Evolutionary conservation across 78 protist species (phyloP).

Genomic region (Dictyostelium citrinum): DNA sequence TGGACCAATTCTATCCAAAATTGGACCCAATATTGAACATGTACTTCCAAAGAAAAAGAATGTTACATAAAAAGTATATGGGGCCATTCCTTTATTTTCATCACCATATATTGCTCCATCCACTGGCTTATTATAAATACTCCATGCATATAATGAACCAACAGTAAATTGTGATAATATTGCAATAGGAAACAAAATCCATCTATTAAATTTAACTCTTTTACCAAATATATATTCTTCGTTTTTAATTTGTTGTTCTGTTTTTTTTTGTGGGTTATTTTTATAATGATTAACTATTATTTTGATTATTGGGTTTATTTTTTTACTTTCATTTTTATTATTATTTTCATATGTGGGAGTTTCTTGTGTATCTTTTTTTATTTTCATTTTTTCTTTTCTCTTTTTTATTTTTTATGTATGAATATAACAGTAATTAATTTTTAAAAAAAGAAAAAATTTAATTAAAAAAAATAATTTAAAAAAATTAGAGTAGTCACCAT

Average conservation of each 20-base stretch:
- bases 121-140: slow-evolving; percentile 30
- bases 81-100: slow-evolving; percentile 13
- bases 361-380: too few relatives aligned
- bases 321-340: background rate
- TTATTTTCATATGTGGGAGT: background rate
- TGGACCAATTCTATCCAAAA: slow-evolving; percentile 66
- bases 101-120: background rate
- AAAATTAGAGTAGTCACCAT: too few relatives aligned
- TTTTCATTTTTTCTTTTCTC: background rate
- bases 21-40: slow-evolving; percentile 49
- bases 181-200: slow-evolving; percentile 25
- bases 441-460: too few relatives aligned
- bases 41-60: slow-evolving; percentile 46
- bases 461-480: too few relatives aligned
- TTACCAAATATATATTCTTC: slow-evolving; percentile 2
- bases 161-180: slow-evolving; percentile 12
- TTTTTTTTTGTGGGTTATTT: background rate
- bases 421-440: too few relatives aligned
- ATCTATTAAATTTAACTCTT: slow-evolving; percentile 25
- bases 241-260: background rate
- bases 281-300: background rate
- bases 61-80: slow-evolving; percentile 10
- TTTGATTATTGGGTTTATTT: background rate
- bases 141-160: slow-evolving; percentile 46
- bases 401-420: background rate